Percentiles rank a stretch among this genome's conserved stretches.
These are phyloP conservation scores for Rhododendron ovatum DNA, from an alignment of 148 eudicot genomes.

Conservation along the genomic window DNA sequence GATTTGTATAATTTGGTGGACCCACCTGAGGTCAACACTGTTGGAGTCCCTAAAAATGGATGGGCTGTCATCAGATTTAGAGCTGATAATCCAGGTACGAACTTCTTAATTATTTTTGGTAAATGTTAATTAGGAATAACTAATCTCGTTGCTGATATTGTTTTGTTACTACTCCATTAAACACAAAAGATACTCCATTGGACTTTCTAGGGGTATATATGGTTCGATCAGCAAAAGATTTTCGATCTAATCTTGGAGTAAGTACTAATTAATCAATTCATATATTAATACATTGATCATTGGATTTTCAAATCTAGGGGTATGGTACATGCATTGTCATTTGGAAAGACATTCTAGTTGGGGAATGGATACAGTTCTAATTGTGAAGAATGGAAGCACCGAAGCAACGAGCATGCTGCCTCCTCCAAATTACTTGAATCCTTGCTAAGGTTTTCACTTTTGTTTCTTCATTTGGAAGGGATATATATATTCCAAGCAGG, in stretches of 20 bases:
- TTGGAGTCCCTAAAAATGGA: constrained; percentile 28
- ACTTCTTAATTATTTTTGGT: not conserved
- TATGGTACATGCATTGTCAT: constrained; percentile 11
- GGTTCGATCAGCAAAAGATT: too few relatives aligned
- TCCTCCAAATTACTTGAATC: not conserved
- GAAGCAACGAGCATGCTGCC: not conserved
- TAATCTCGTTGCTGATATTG: too few relatives aligned
- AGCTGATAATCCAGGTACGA: constrained; percentile 26
- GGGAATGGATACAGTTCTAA: not conserved
- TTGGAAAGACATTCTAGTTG: not conserved
- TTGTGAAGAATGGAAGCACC: constrained; percentile 1
- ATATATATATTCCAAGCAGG: too few relatives aligned
- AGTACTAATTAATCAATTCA: too few relatives aligned
- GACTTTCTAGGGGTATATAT: too few relatives aligned
- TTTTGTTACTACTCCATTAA: too few relatives aligned
- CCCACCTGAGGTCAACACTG: constrained; percentile 17
- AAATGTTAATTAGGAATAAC: too few relatives aligned
- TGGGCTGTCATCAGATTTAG: constrained; percentile 27
- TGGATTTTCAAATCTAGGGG: not conserved
- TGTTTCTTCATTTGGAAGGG: not conserved
- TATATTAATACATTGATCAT: too few relatives aligned
- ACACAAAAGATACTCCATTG: too few relatives aligned
- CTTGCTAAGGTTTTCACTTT: not conserved
- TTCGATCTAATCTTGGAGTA: too few relatives aligned
- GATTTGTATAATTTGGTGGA: constrained; percentile 18